phyloP scores from a whole-genome alignment of 1,284 basidiomycete species.

The Porogramme epimiltina region DNA sequence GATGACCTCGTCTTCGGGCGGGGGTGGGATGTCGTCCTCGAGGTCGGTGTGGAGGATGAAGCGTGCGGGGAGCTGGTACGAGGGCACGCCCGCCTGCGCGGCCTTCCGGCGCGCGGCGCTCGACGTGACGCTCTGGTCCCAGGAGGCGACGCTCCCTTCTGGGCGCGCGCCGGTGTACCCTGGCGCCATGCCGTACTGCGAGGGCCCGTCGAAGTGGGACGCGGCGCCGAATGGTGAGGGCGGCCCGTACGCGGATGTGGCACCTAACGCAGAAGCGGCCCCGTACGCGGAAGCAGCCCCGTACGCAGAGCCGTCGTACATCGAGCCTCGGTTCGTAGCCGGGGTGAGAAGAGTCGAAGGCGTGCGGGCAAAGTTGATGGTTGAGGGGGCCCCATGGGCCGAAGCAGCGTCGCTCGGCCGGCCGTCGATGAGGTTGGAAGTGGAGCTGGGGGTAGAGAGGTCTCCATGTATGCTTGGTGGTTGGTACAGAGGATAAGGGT shows the following conservation, averaged over 20 bases:
- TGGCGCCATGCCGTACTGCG: neutral
- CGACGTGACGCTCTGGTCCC: conserved; percentile 30
- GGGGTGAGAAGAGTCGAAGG: conserved; percentile 7
- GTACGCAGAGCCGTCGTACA: conserved; percentile 4
- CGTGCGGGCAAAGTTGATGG: conserved; percentile 3
- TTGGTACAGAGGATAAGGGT: conserved; percentile 20
- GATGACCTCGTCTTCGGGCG: conserved; percentile 53
- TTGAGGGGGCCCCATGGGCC: conserved; percentile 4
- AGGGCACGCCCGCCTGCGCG: conserved; percentile 45
- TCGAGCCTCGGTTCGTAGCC: conserved; percentile 1
- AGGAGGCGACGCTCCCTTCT: conserved; percentile 14
- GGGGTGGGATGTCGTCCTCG: conserved; percentile 50
- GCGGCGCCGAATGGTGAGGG: too few relatives aligned
- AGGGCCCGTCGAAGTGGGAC: too few relatives aligned
- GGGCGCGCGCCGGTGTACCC: neutral
- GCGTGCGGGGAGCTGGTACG: conserved; percentile 46
- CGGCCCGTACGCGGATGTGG: neutral
- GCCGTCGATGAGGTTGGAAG: conserved; percentile 9
- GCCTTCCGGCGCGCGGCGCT: conserved; percentile 49
- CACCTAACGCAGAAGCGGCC: neutral
- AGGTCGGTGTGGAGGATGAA: conserved; percentile 75
- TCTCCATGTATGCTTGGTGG: neutral
- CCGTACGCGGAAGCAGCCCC: conserved; percentile 2
- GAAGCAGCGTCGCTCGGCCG: conserved; percentile 3
- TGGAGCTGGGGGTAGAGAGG: conserved; percentile 12